Conservation (phyloP, 1,139 yeast species). For the Candida sp. region DNA sequence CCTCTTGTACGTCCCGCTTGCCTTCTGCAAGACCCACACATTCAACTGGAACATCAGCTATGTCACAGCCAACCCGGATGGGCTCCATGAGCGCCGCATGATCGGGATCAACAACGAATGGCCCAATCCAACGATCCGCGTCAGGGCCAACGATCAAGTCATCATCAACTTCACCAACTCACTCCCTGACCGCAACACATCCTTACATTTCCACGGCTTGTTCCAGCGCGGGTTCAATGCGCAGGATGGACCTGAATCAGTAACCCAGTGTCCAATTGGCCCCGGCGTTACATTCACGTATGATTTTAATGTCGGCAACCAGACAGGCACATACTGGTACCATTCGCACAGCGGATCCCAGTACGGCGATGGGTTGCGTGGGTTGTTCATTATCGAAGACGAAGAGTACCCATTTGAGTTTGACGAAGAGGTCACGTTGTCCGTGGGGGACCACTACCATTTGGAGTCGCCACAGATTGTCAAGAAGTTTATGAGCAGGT, state of each 20-base stretch:
- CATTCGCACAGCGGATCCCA: slow-evolving; percentile 89
- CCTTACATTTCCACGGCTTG: slow-evolving; percentile 92
- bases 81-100: slow-evolving; percentile 62
- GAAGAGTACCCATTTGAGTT: slow-evolving; percentile 58
- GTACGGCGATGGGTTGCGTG: slow-evolving; percentile 93
- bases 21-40: slow-evolving; percentile 49
- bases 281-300: slow-evolving; percentile 71
- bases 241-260: slow-evolving; percentile 90
- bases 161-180: slow-evolving; percentile 72
- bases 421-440: slow-evolving; percentile 75
- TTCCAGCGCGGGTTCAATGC: slow-evolving; percentile 74
- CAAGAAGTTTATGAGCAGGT: slow-evolving; percentile 61
- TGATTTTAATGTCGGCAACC: slow-evolving; percentile 84
- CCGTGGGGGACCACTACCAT: slow-evolving; percentile 89
- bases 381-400: slow-evolving; percentile 66
- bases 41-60: slow-evolving; percentile 79
- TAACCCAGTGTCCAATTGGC: slow-evolving; percentile 88
- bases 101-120: slow-evolving; percentile 83
- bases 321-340: slow-evolving; percentile 93
- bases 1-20: no score
- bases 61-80: slow-evolving; percentile 80
- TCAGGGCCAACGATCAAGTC: slow-evolving; percentile 79
- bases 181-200: slow-evolving; percentile 66
- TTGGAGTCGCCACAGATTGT: slow-evolving; percentile 55
- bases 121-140: slow-evolving; percentile 84